Evolutionary conservation across 306 rosid species (phyloP).

Genomic region (Pyrus pyrifolia): DNA sequence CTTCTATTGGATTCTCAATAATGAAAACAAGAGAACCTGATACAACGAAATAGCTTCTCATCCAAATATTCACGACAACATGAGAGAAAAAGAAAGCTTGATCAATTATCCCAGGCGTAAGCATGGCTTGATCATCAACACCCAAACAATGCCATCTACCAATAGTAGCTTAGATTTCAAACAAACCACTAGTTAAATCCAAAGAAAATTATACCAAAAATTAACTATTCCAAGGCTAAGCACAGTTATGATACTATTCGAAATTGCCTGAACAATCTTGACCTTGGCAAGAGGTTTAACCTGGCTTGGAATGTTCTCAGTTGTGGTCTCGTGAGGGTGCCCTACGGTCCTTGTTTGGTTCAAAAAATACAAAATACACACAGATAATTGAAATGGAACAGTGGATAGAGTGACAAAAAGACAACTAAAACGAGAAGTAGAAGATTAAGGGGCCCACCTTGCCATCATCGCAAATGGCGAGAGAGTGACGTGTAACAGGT

Average conservation of each 20-base stretch:
- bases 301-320: conserved; percentile 87
- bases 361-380: neutral
- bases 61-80: neutral
- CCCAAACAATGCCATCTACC: conserved; percentile 99
- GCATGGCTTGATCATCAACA: conserved; percentile 80
- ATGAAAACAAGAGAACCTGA: neutral
- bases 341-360: conserved; percentile 97
- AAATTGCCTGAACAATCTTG: conserved; percentile 73
- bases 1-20: no score
- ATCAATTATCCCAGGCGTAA: conserved; percentile 77
- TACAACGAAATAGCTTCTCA: neutral
- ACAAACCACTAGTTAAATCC: neutral
- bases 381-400: no score
- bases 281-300: conserved; percentile 70
- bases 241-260: neutral
- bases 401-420: no score
- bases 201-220: neutral
- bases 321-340: conserved; percentile 67
- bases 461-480: conserved; percentile 78
- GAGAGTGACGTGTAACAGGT: conserved; percentile 32
- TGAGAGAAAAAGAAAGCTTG: neutral
- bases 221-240: neutral
- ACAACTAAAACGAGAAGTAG: no score
- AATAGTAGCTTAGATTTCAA: conserved; percentile 64
- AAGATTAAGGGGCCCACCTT: conserved; percentile 29